Conservation (phyloP, 73 alveolate genomes). For the Uronychia binucleata region DNA sequence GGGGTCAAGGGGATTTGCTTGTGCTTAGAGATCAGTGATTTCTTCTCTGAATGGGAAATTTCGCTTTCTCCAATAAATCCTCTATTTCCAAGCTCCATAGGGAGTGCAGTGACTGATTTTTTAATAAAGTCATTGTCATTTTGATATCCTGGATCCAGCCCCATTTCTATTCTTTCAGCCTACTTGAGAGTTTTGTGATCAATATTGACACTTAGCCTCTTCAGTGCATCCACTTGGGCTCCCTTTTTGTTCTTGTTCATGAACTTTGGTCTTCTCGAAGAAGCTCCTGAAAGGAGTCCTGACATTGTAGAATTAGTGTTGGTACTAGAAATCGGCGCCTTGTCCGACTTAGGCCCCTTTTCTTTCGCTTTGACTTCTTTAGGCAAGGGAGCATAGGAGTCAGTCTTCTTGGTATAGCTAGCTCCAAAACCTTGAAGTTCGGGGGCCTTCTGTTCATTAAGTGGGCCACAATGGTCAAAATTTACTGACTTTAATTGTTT, state of each 20-base stretch:
- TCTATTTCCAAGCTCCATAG: no score
- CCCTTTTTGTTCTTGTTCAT: not conserved
- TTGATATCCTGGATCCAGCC: no score
- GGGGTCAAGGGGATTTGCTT: not conserved
- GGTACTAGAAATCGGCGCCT: not conserved
- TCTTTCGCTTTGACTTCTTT: not conserved
- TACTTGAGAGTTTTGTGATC: no score
- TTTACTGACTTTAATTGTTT: not conserved
- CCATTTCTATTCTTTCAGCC: no score
- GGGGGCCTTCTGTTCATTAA: not conserved
- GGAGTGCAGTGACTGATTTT: no score
- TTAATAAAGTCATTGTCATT: no score
- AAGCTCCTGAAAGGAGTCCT: not conserved
- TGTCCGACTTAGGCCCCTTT: not conserved
- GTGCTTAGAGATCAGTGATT: no score
- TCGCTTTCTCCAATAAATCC: no score
- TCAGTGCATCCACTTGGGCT: not conserved
- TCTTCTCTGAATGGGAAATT: no score
- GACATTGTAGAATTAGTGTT: no score
- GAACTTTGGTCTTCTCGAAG: not conserved
- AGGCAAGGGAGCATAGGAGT: not conserved
- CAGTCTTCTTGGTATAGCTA: not conserved
- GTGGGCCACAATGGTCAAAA: no score
- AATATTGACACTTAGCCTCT: not conserved
- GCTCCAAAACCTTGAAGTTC: not conserved